These are phyloP conservation scores for Cryptosporidium felis DNA, from an alignment of 169 alveolate species.

Conservation along the genomic window DNA sequence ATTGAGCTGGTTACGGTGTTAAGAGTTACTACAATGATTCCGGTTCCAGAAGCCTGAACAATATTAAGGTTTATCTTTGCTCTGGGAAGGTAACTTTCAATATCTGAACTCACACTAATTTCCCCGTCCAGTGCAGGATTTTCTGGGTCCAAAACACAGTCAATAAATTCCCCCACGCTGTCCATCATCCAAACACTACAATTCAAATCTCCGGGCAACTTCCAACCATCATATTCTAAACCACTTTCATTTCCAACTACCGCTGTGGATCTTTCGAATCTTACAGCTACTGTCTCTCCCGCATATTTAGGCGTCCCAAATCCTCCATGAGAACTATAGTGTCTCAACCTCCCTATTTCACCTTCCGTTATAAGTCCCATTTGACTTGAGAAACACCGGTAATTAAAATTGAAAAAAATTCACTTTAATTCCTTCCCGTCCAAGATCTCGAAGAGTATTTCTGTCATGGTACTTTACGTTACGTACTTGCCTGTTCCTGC, in stretches of 20 bases:
- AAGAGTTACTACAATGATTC: conserved; percentile 33
- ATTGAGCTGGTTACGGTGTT: conserved; percentile 12
- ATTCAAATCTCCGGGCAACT: conserved; percentile 25
- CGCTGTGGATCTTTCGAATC: conserved; percentile 7
- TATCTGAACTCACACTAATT: conserved; percentile 16
- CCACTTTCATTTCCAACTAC: not conserved
- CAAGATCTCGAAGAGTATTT: not conserved
- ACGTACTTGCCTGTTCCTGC: not conserved
- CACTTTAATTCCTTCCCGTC: not conserved
- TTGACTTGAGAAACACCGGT: not conserved
- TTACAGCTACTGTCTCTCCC: conserved; percentile 22
- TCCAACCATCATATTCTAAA: not conserved
- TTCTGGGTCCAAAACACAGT: conserved; percentile 9
- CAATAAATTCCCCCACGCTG: conserved; percentile 55
- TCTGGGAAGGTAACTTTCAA: conserved; percentile 37
- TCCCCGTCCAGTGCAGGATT: conserved; percentile 29
- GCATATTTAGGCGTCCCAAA: conserved; percentile 58
- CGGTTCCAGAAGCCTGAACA: conserved; percentile 55
- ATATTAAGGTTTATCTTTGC: conserved; percentile 30
- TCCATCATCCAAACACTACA: conserved; percentile 67
- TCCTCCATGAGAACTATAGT: conserved; percentile 1
- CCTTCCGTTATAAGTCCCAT: conserved; percentile 43
- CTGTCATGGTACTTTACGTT: conserved; percentile 24
- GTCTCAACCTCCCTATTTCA: conserved; percentile 41
- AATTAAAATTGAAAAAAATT: not conserved